Evolutionary conservation across 495 filamentous ascomycete genomes (phyloP).

Genomic region (Niebla homalea): DNA sequence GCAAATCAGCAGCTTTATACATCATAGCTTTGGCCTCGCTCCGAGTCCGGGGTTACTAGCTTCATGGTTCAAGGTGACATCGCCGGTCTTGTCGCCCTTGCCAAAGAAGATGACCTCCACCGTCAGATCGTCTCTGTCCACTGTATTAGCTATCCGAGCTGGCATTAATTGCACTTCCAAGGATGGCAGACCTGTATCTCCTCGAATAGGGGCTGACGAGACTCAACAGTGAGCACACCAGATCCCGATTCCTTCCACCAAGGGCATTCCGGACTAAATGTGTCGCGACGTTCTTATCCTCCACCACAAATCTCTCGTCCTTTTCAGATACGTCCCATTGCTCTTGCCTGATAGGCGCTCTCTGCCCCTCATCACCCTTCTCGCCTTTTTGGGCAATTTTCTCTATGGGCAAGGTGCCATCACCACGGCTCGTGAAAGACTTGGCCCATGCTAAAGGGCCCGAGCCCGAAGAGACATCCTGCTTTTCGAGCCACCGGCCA

Average conservation of each 20-base stretch:
- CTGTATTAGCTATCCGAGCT: background rate
- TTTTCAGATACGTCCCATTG: slow-evolving; percentile 65
- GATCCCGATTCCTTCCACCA: slow-evolving; percentile 84
- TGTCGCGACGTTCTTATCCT: slow-evolving; percentile 93
- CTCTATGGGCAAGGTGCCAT: slow-evolving; percentile 41
- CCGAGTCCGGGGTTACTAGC: slow-evolving; percentile 51
- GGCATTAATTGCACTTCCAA: background rate
- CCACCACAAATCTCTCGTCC: slow-evolving; percentile 72
- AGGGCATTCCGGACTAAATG: slow-evolving; percentile 93
- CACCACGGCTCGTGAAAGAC: slow-evolving; percentile 35
- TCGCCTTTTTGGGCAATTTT: slow-evolving; percentile 16
- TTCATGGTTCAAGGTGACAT: slow-evolving; percentile 71
- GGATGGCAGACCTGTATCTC: slow-evolving; percentile 72
- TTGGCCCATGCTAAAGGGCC: slow-evolving; percentile 27
- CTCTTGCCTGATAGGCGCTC: slow-evolving; percentile 65
- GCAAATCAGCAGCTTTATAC: background rate
- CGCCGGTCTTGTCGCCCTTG: slow-evolving; percentile 47
- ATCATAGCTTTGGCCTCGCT: slow-evolving; percentile 46
- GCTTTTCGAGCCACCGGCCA: slow-evolving; percentile 86
- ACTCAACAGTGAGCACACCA: slow-evolving; percentile 86
- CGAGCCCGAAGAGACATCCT: slow-evolving; percentile 33
- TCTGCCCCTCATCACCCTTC: slow-evolving; percentile 41
- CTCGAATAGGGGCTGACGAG: slow-evolving; percentile 82
- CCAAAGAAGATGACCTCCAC: slow-evolving; percentile 99
- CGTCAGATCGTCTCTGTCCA: slow-evolving; percentile 72